These are phyloP conservation scores for Leccinum boreale DNA, from an alignment of 768 basidiomycete genomes.

Conservation along the genomic window DNA sequence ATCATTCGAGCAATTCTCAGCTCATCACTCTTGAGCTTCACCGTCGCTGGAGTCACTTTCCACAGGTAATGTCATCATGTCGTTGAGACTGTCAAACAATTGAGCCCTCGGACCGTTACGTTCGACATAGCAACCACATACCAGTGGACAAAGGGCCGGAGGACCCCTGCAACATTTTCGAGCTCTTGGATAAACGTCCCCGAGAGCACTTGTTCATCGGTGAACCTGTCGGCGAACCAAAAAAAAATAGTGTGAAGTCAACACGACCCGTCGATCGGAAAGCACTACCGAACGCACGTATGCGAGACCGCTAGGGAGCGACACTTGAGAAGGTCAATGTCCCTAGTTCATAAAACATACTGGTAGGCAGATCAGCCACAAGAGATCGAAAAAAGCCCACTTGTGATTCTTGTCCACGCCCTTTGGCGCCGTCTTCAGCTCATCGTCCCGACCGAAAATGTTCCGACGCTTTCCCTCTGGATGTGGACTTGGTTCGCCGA, in stretches of 20 bases:
- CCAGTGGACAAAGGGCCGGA: conserved; percentile 81
- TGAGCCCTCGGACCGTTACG: not conserved
- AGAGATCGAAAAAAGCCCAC: conserved; percentile 36
- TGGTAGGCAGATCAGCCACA: not conserved
- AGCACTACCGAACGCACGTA: conserved; percentile 38
- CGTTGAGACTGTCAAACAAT: conserved; percentile 51
- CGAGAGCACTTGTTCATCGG: conserved; percentile 67
- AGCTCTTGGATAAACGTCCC: conserved; percentile 64
- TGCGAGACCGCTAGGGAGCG: conserved; percentile 71
- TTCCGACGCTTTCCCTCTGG: conserved; percentile 63
- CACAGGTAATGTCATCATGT: conserved; percentile 59
- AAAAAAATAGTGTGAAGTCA: conserved; percentile 14
- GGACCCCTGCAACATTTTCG: conserved; percentile 47
- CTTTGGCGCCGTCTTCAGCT: conserved; percentile 89
- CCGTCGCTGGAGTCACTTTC: conserved; percentile 16
- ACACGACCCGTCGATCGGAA: not conserved
- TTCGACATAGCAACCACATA: conserved; percentile 29
- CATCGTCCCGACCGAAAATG: conserved; percentile 85
- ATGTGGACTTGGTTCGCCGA: conserved; percentile 66
- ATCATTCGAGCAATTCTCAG: not conserved
- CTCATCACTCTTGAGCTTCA: conserved; percentile 8
- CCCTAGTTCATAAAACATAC: conserved; percentile 38
- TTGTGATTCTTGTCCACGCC: conserved; percentile 80
- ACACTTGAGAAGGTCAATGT: conserved; percentile 89
- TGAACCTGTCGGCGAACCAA: conserved; percentile 47